Conservation (phyloP, 2,329 filamentous ascomycete species). For the Arthrobotrys sphaeroides region DNA sequence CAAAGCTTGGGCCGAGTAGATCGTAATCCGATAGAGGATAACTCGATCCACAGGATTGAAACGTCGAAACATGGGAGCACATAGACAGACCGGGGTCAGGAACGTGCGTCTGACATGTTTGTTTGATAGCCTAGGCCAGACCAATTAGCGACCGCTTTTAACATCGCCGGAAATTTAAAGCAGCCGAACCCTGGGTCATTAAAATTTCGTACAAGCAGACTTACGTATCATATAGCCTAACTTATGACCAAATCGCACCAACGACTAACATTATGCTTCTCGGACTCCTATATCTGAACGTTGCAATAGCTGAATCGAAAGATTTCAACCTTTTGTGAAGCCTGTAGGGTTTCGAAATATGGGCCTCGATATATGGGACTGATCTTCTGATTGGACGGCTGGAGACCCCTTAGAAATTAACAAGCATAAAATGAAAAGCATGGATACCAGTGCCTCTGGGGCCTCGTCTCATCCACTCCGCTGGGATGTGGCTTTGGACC, state of each 20-base stretch:
- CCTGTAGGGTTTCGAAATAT: background rate
- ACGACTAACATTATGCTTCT: background rate
- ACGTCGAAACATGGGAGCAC: conserved; percentile 28
- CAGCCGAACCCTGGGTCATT: conserved; percentile 18
- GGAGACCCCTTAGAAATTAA: conserved; percentile 2
- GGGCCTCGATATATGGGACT: background rate
- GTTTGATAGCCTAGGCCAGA: background rate
- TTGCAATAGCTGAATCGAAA: background rate
- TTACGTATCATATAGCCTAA: conserved; percentile 15
- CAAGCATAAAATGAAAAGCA: conserved; percentile 6
- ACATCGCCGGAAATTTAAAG: conserved; percentile 34
- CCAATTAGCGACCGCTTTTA: conserved; percentile 25
- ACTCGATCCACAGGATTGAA: conserved; percentile 27
- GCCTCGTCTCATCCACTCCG: background rate
- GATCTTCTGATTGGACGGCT: conserved; percentile 3
- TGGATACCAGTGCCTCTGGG: background rate
- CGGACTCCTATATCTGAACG: background rate
- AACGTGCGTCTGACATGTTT: conserved; percentile 28
- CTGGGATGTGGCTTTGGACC: background rate
- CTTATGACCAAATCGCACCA: conserved; percentile 1
- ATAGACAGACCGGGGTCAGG: conserved; percentile 12
- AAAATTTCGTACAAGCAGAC: background rate
- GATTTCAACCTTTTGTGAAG: background rate
- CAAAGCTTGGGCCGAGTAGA: conserved; percentile 12
- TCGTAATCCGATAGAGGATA: conserved; percentile 25